These are phyloP conservation scores for Verticillium zaregamsianum DNA, from an alignment of 2,329 filamentous ascomycete species.

Conservation along the genomic window DNA sequence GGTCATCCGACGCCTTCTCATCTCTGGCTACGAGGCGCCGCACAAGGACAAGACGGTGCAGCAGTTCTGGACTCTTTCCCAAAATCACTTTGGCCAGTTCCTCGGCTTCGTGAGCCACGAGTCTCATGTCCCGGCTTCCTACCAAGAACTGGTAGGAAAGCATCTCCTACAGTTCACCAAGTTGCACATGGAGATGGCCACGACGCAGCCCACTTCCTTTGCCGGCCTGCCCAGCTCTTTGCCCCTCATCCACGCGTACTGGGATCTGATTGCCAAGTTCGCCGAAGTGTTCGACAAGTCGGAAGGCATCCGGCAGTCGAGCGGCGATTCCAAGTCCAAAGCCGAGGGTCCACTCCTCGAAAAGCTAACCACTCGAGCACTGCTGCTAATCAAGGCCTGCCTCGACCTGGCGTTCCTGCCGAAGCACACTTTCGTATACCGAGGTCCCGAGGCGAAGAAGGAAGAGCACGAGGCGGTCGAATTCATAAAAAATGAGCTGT, in stretches of 20 bases:
- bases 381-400: conserved; percentile 78
- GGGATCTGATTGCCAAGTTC: conserved; percentile 74
- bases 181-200: conserved; percentile 82
- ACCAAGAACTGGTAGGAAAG: conserved; percentile 68
- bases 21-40: conserved; percentile 79
- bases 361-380: conserved; percentile 74
- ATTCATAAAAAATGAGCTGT: conserved; percentile 66
- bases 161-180: conserved; percentile 90
- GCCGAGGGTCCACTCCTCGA: conserved; percentile 65
- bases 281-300: conserved; percentile 68
- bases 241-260: conserved; percentile 75
- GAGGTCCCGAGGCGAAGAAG: conserved; percentile 66
- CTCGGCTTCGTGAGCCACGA: conserved; percentile 58
- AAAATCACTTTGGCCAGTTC: conserved; percentile 74
- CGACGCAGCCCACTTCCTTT: conserved; percentile 76
- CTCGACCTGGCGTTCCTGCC: conserved; percentile 82
- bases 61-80: conserved; percentile 75
- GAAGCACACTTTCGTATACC: conserved; percentile 78
- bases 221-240: conserved; percentile 76
- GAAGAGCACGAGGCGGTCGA: conserved; percentile 69
- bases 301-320: conserved; percentile 47
- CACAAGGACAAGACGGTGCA: conserved; percentile 72
- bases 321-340: conserved; percentile 40
- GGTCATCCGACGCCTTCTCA: conserved; percentile 71
- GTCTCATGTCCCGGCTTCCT: conserved; percentile 45